phyloP scores from a whole-genome alignment of 805 yeast genomes.

The Cyberlindnera bimundalis region DNA sequence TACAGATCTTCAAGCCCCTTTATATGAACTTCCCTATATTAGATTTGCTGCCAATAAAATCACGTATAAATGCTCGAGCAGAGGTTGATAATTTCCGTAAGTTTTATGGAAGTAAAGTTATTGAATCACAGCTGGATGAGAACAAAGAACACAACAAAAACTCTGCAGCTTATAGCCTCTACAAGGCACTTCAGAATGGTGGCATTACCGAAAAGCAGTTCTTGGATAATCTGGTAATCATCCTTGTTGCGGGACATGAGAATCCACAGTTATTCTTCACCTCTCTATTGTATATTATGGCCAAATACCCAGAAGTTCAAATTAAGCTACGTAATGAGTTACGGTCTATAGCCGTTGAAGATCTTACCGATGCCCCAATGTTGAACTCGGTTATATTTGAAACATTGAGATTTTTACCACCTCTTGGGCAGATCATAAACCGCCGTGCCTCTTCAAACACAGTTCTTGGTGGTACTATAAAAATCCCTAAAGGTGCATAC shows the following conservation, averaged over 20 bases:
- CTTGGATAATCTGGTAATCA: slow-evolving; percentile 50
- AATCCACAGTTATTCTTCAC: slow-evolving; percentile 53
- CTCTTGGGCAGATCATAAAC: slow-evolving; percentile 54
- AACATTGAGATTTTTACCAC: slow-evolving; percentile 50
- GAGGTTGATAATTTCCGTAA: slow-evolving; percentile 42
- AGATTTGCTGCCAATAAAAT: slow-evolving; percentile 47
- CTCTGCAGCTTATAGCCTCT: slow-evolving; percentile 40
- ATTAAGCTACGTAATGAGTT: slow-evolving; percentile 28
- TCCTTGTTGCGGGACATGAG: slow-evolving; percentile 62
- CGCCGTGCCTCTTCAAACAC: slow-evolving; percentile 39
- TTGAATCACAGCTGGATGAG: slow-evolving; percentile 30
- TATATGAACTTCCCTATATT: slow-evolving; percentile 53
- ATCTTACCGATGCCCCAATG: slow-evolving; percentile 24
- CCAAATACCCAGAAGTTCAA: slow-evolving; percentile 39
- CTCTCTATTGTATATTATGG: slow-evolving; percentile 44
- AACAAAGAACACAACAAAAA: slow-evolving; percentile 25
- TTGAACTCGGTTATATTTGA: slow-evolving; percentile 41
- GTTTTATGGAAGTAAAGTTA: slow-evolving; percentile 34
- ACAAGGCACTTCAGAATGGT: slow-evolving; percentile 36
- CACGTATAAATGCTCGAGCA: slow-evolving; percentile 40
- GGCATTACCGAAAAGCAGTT: slow-evolving; percentile 43
- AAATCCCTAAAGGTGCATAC: slow-evolving; percentile 47
- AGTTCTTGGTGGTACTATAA: slow-evolving; percentile 38
- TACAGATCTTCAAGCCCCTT: slow-evolving; percentile 52
- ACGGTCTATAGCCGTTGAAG: background rate